Evolutionary conservation across 352 stramenopile genomes (phyloP).

Genomic region (Phytophthora pisi): DNA sequence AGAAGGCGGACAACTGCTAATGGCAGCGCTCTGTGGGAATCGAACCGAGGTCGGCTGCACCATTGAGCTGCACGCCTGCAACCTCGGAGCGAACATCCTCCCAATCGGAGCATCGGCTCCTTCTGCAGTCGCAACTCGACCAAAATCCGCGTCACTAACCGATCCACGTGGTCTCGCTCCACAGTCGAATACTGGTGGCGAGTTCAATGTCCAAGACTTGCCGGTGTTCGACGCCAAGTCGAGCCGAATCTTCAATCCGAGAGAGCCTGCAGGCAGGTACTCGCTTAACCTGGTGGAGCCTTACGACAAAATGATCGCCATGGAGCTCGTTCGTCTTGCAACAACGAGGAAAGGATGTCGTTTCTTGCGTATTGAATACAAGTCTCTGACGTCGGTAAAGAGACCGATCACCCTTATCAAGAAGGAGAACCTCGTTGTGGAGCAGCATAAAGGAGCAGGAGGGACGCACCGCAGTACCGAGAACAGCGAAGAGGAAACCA

Average conservation of each 20-base stretch:
- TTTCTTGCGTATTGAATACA: slow-evolving; percentile 72
- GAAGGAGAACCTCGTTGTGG: slow-evolving; percentile 48
- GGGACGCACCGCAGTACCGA: slow-evolving; percentile 6
- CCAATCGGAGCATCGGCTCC: slow-evolving; percentile 10
- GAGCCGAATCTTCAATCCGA: slow-evolving; percentile 63
- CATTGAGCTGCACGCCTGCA: slow-evolving; percentile 68
- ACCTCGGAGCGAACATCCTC: slow-evolving; percentile 46
- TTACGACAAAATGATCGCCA: slow-evolving; percentile 82
- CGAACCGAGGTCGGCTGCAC: slow-evolving; percentile 54
- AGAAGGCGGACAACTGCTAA: slow-evolving; percentile 70
- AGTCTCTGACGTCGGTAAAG: slow-evolving; percentile 34
- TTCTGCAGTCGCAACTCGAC: neutral
- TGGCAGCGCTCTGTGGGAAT: slow-evolving; percentile 72
- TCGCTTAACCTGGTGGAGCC: slow-evolving; percentile 64
- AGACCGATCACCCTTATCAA: slow-evolving; percentile 51
- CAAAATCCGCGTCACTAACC: slow-evolving; percentile 4
- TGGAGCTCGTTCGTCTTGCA: slow-evolving; percentile 76
- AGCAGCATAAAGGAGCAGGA: slow-evolving; percentile 32
- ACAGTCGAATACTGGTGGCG: neutral
- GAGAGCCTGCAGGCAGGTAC: slow-evolving; percentile 77
- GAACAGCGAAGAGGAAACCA: slow-evolving; percentile 46
- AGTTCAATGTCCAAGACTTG: slow-evolving; percentile 44
- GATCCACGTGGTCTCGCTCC: neutral
- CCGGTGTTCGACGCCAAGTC: slow-evolving; percentile 51
- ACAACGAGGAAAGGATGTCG: slow-evolving; percentile 75